phyloP scores from a whole-genome alignment of 2,329 filamentous ascomycete species.

The Xylaria sp. region DNA sequence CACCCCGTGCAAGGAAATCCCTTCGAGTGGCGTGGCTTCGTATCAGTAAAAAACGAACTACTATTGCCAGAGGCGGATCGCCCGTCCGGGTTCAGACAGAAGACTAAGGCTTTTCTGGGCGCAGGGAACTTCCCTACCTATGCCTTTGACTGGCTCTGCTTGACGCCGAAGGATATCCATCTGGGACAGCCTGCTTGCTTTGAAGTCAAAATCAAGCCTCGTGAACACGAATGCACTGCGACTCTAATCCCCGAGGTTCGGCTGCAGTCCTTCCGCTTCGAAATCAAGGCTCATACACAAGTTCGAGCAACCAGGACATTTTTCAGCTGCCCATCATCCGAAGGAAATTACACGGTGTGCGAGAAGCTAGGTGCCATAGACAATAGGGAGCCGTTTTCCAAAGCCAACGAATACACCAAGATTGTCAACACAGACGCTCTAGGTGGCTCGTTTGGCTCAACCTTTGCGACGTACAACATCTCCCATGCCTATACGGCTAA shows the following conservation, averaged over 20 bases:
- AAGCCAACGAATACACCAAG: constrained; percentile 19
- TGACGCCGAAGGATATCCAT: constrained; percentile 9
- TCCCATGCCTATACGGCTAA: not conserved
- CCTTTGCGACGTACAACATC: constrained; percentile 26
- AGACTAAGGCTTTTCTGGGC: constrained; percentile 24
- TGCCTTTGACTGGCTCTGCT: constrained; percentile 27
- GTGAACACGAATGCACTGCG: constrained; percentile 16
- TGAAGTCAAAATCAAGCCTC: constrained; percentile 18
- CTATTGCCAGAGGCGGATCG: constrained; percentile 24
- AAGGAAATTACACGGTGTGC: not conserved
- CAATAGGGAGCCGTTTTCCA: constrained; percentile 13
- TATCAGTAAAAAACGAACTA: constrained; percentile 18
- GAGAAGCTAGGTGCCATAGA: not conserved
- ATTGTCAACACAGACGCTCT: constrained; percentile 13
- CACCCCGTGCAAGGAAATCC: not conserved
- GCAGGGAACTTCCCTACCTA: constrained; percentile 21
- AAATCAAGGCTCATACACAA: constrained; percentile 4
- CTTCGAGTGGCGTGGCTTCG: constrained; percentile 10
- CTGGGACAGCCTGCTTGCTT: constrained; percentile 16
- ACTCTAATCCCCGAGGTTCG: constrained; percentile 19
- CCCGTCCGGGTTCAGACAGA: constrained; percentile 22
- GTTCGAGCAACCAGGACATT: constrained; percentile 7
- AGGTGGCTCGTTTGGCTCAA: not conserved
- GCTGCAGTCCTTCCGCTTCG: constrained; percentile 12
- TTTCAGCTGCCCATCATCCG: not conserved